These are phyloP conservation scores for Alternaria sp. DNA, from an alignment of 2,329 filamentous ascomycete species.

Conservation along the genomic window DNA sequence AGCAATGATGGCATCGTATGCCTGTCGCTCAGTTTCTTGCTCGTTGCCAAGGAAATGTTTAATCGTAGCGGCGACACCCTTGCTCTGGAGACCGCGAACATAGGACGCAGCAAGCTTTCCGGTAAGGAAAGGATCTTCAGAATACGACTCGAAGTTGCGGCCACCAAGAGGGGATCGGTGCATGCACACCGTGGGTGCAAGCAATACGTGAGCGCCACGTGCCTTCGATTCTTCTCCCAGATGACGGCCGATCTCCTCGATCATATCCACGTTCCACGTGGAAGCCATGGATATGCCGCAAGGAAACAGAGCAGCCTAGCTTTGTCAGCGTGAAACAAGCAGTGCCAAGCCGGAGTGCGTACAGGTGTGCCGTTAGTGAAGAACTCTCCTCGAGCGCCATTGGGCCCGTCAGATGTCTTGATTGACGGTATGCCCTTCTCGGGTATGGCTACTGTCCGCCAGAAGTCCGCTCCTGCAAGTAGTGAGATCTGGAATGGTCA, in stretches of 20 bases:
- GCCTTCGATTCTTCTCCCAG: constrained; percentile 77
- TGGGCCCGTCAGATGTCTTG: constrained; percentile 73
- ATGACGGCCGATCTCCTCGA: constrained; percentile 74
- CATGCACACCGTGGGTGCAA: constrained; percentile 83
- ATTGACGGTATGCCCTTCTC: constrained; percentile 70
- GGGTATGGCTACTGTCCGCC: constrained; percentile 71
- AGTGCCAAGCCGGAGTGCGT: constrained; percentile 33
- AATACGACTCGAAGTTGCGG: constrained; percentile 87
- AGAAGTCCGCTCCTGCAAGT: constrained; percentile 69
- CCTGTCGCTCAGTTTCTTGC: constrained; percentile 73
- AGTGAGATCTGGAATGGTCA: constrained; percentile 48
- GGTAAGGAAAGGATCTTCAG: constrained; percentile 81
- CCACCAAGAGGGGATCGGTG: constrained; percentile 85
- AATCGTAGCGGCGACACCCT: constrained; percentile 77
- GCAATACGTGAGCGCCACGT: constrained; percentile 75
- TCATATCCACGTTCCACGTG: constrained; percentile 78
- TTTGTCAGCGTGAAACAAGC: constrained; percentile 21
- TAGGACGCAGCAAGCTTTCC: constrained; percentile 77
- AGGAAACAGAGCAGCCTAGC: constrained; percentile 77
- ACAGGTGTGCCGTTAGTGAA: constrained; percentile 63
- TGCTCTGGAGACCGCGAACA: constrained; percentile 76
- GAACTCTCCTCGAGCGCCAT: constrained; percentile 74
- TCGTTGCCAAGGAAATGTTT: constrained; percentile 83
- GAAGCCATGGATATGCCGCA: constrained; percentile 81
- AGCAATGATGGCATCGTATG: constrained; percentile 69